Percentiles rank a stretch among this genome's conserved stretches.
phyloP scores from a whole-genome alignment of 83 land plant genomes.

The Larix sibirica region DNA sequence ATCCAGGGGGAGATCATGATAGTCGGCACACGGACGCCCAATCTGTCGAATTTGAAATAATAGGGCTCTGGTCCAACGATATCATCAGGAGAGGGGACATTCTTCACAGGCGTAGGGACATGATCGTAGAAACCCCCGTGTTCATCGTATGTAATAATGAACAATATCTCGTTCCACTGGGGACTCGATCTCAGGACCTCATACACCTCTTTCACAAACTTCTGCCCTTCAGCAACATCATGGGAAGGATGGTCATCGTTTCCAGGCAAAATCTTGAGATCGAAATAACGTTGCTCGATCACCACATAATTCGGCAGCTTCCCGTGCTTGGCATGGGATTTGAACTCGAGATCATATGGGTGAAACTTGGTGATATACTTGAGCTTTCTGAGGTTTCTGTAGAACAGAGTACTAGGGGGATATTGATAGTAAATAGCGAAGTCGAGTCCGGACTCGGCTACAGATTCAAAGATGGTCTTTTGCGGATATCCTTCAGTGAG shows the following conservation, averaged over 20 bases:
- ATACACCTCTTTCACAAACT: slow-evolving; percentile 88
- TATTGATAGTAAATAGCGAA: slow-evolving; percentile 75
- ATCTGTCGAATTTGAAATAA: slow-evolving; percentile 76
- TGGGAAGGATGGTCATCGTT: slow-evolving; percentile 99
- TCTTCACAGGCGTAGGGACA: slow-evolving; percentile 74
- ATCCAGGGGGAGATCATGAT: slow-evolving; percentile 95
- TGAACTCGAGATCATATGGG: slow-evolving; percentile 65
- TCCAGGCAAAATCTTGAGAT: slow-evolving; percentile 60
- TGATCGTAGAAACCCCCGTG: slow-evolving; percentile 98
- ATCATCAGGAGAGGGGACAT: slow-evolving; percentile 92
- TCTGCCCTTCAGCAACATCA: slow-evolving; percentile 91
- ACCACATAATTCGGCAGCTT: slow-evolving; percentile 90
- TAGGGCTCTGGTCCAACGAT: slow-evolving; percentile 61
- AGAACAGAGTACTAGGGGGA: slow-evolving; percentile 63
- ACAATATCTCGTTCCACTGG: slow-evolving; percentile 91
- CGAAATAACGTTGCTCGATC: slow-evolving; percentile 85
- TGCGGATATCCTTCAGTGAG: slow-evolving; percentile 46
- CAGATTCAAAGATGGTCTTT: slow-evolving; percentile 63
- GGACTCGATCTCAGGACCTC: slow-evolving; percentile 91
- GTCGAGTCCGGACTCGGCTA: slow-evolving; percentile 53
- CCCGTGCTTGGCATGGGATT: slow-evolving; percentile 72
- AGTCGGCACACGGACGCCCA: slow-evolving; percentile 93
- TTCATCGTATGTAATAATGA: slow-evolving; percentile 21
- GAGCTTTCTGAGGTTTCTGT: slow-evolving; percentile 57
- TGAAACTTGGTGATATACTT: slow-evolving; percentile 75